A percentile compares a stretch with the other conserved stretches of the same genome.
Evolutionary conservation across 2,329 filamentous ascomycete species (phyloP).

Genomic region (Fusarium praegraminearum): DNA sequence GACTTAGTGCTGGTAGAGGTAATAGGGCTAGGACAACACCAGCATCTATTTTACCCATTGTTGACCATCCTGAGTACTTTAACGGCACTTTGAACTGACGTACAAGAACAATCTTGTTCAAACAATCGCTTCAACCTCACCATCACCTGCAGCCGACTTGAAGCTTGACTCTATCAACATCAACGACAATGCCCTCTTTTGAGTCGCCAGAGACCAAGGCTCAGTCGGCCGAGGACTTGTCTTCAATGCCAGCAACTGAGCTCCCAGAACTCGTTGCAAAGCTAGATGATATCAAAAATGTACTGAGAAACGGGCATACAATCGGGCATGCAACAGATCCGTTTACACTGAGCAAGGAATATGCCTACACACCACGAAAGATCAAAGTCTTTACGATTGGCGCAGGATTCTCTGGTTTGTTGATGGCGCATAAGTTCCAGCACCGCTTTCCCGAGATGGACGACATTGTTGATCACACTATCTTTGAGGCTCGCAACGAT

Average conservation of each 20-base stretch:
- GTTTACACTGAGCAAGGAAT: constrained; percentile 45
- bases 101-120: neutral
- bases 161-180: neutral
- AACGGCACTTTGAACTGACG: neutral
- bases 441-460: constrained; percentile 51
- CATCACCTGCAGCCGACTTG: neutral
- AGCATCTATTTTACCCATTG: neutral
- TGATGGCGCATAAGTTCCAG: constrained; percentile 54
- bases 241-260: constrained; percentile 32
- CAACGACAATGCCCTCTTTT: constrained; percentile 31
- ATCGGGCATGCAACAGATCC: constrained; percentile 40
- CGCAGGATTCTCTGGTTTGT: constrained; percentile 50
- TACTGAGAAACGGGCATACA: neutral
- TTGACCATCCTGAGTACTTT: neutral
- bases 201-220: constrained; percentile 29
- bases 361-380: constrained; percentile 48
- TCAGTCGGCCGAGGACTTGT: constrained; percentile 2
- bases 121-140: neutral
- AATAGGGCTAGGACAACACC: neutral
- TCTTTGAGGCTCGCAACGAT: constrained; percentile 49
- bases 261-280: constrained; percentile 29
- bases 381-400: constrained; percentile 53
- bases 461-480: constrained; percentile 45
- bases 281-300: constrained; percentile 1
- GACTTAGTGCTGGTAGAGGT: neutral